phyloP scores from a whole-genome alignment of 176 grass and related monocot genomes.

The Elymus sibiricus region DNA sequence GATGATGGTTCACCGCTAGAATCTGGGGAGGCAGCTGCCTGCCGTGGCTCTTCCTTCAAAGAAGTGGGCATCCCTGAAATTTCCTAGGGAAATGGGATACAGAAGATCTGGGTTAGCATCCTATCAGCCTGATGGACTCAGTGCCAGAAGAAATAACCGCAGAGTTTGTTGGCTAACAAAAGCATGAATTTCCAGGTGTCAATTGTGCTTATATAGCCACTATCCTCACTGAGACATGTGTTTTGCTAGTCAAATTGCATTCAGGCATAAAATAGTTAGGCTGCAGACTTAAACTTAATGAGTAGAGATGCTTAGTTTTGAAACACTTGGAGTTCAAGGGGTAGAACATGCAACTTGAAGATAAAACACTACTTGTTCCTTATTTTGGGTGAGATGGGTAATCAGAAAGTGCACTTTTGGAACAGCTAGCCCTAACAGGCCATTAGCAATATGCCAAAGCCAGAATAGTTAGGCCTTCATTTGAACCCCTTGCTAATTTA shows the following conservation, averaged over 20 bases:
- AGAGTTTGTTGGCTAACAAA: background rate
- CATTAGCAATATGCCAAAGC: background rate
- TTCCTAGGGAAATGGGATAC: slow-evolving; percentile 43
- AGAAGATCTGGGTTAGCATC: slow-evolving; percentile 12
- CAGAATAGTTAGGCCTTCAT: background rate
- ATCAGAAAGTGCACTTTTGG: background rate
- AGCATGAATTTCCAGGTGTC: background rate
- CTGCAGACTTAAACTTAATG: background rate
- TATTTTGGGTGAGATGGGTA: background rate
- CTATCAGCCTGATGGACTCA: background rate
- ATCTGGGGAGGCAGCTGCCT: slow-evolving; percentile 52
- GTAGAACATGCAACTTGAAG: background rate
- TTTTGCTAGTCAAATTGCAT: slow-evolving; percentile 12
- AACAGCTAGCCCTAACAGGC: background rate
- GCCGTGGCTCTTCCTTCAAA: slow-evolving; percentile 64
- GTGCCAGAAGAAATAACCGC: background rate
- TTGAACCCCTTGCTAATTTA: too few species aligned
- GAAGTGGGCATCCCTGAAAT: slow-evolving; percentile 83
- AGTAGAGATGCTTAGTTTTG: background rate
- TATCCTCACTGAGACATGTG: background rate
- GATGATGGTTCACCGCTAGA: slow-evolving; percentile 77
- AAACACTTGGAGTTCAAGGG: background rate
- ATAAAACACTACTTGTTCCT: background rate
- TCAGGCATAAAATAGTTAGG: background rate
- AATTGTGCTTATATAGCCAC: background rate